These are phyloP conservation scores for Syzygium grande DNA, from an alignment of 345 rosid genomes.

Conservation along the genomic window DNA sequence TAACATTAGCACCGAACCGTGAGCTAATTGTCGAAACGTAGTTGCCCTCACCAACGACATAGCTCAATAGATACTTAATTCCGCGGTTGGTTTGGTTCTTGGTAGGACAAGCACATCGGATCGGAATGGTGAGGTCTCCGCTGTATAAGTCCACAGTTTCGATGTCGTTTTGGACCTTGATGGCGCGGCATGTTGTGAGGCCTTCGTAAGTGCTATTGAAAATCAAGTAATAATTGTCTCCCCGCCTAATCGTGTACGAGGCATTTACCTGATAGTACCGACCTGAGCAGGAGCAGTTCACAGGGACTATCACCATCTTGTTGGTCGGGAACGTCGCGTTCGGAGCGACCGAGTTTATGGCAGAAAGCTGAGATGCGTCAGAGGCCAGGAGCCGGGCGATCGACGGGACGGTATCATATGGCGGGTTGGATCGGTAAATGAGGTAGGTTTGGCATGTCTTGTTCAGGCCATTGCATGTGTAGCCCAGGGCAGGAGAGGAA, in stretches of 20 bases:
- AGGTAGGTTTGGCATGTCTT: conserved; percentile 15
- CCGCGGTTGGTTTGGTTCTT: conserved; percentile 29
- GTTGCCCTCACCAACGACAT: conserved; percentile 23
- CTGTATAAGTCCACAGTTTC: background rate
- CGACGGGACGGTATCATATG: conserved; percentile 16
- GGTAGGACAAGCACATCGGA: conserved; percentile 67
- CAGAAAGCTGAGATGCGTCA: conserved; percentile 20
- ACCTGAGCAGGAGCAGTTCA: conserved; percentile 29
- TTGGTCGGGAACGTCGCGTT: conserved; percentile 4
- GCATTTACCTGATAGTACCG: conserved; percentile 30
- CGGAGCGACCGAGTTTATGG: conserved; percentile 17
- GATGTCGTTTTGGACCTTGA: conserved; percentile 14
- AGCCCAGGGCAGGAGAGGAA: conserved; percentile 1
- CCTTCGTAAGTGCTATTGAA: conserved; percentile 25
- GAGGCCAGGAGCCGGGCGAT: conserved; percentile 26
- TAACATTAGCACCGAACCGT: conserved; percentile 26
- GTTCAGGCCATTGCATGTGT: conserved; percentile 10
- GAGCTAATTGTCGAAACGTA: conserved; percentile 10
- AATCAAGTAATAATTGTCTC: conserved; percentile 11
- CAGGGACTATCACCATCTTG: conserved; percentile 31
- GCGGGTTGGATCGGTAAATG: conserved; percentile 21
- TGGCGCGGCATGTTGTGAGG: conserved; percentile 21
- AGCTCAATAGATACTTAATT: conserved; percentile 36
- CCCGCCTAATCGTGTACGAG: conserved; percentile 11
- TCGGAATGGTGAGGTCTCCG: conserved; percentile 10